These are phyloP conservation scores for Linnemannia hyalina DNA, from an alignment of 192 early-diverging fungal species.

Conservation along the genomic window DNA sequence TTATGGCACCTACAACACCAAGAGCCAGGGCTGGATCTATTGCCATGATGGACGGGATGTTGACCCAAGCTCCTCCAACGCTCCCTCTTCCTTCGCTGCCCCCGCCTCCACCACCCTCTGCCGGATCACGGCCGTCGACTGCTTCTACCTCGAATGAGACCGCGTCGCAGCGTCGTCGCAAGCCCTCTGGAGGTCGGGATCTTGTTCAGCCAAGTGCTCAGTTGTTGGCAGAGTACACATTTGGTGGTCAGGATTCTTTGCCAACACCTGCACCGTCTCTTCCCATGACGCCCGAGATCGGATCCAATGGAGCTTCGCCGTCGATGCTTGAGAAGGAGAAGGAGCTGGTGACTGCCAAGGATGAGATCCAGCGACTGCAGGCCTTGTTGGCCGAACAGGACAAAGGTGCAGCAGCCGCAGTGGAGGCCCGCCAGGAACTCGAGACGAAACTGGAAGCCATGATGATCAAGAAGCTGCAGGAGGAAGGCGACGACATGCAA, in stretches of 20 bases:
- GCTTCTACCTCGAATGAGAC: not conserved
- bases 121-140: not conserved
- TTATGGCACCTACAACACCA: constrained; percentile 16
- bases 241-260: constrained; percentile 15
- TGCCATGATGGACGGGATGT: constrained; percentile 18
- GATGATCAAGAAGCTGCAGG: not conserved
- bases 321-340: constrained; percentile 19
- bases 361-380: constrained; percentile 30
- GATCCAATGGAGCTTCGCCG: not conserved
- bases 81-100: constrained; percentile 29
- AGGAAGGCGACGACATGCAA: not conserved
- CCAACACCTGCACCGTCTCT: constrained; percentile 17
- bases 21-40: constrained; percentile 30
- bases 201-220: constrained; percentile 34
- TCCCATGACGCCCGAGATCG: constrained; percentile 17
- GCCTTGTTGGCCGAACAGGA: constrained; percentile 6
- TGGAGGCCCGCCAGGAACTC: constrained; percentile 20
- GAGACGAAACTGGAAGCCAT: constrained; percentile 22
- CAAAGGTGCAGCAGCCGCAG: not conserved
- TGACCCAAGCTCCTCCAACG: constrained; percentile 30
- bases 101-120: constrained; percentile 3
- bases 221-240: constrained; percentile 7
- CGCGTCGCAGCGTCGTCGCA: constrained; percentile 15
- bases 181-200: constrained; percentile 27
- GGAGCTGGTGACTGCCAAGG: constrained; percentile 5